These are phyloP conservation scores for Scheffersomyces coipomensis DNA, from an alignment of 805 yeast genomes.

Conservation along the genomic window DNA sequence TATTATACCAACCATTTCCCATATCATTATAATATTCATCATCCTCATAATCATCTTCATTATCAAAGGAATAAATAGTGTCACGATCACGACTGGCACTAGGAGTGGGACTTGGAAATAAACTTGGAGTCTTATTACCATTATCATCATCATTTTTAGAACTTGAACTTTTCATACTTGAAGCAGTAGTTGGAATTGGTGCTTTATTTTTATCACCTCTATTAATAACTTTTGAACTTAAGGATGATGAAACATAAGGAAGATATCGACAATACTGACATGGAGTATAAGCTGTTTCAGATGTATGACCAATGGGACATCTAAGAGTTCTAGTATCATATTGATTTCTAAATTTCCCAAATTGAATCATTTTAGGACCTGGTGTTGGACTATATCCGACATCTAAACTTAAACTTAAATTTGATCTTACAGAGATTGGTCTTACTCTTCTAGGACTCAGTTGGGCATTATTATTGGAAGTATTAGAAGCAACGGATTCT, in stretches of 20 bases:
- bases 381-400: neutral
- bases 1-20: too few relatives aligned
- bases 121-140: neutral
- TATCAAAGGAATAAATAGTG: neutral
- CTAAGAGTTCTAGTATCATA: conserved; percentile 16
- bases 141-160: neutral
- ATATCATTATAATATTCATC: neutral
- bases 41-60: neutral
- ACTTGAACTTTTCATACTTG: neutral
- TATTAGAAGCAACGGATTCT: too few relatives aligned
- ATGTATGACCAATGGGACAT: conserved; percentile 13
- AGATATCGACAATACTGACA: conserved; percentile 14
- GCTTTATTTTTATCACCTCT: neutral
- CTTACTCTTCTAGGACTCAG: neutral
- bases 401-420: conserved; percentile 1
- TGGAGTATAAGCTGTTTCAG: neutral
- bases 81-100: neutral
- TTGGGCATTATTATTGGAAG: neutral
- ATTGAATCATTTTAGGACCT: conserved; percentile 2
- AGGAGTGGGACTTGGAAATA: neutral
- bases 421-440: too few relatives aligned
- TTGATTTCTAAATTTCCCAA: conserved; percentile 20
- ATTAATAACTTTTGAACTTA: conserved; percentile 5
- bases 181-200: neutral
- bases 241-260: conserved; percentile 16